Percentiles rank a stretch among this genome's conserved stretches.
Evolutionary conservation across 345 rosid species (phyloP).

Genomic region (Ceriops decandra): DNA sequence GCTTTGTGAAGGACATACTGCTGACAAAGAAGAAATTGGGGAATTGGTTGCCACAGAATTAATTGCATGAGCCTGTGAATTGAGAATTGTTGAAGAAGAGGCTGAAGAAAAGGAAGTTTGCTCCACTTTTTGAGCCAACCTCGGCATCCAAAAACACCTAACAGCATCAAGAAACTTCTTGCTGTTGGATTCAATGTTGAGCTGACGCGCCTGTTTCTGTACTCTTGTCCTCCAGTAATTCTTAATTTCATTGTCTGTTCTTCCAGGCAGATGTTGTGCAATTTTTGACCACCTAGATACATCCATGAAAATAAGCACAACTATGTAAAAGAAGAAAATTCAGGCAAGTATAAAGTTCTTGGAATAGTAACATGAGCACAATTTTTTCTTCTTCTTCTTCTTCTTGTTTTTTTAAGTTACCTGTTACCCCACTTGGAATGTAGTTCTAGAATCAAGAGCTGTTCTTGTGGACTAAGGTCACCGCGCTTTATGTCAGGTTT

Average conservation of each 20-base stretch:
- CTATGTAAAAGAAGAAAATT: too few species aligned
- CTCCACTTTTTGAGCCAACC: conserved; percentile 54
- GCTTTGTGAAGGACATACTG: conserved; percentile 5
- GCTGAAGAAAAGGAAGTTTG: conserved; percentile 8
- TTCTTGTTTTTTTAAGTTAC: conserved; percentile 29
- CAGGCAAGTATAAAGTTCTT: too few species aligned
- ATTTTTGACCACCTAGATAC: conserved; percentile 85
- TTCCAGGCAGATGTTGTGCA: conserved; percentile 87
- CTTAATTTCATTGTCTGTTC: conserved; percentile 95
- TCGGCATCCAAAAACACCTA: conserved; percentile 86
- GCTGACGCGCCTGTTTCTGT: conserved; percentile 89
- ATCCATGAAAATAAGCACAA: neutral
- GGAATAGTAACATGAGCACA: too few species aligned
- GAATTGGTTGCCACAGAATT: conserved; percentile 4
- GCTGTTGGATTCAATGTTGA: conserved; percentile 85
- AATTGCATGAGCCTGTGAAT: neutral
- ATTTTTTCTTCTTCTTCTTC: too few species aligned
- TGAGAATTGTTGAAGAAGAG: neutral
- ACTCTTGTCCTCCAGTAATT: conserved; percentile 99
- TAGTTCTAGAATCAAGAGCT: conserved; percentile 86
- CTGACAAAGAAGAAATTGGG: neutral
- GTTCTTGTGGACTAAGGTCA: conserved; percentile 90
- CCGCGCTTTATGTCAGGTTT: conserved; percentile 95
- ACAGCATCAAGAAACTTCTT: conserved; percentile 80
- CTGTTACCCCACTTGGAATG: conserved; percentile 97